phyloP scores from a whole-genome alignment of 1,284 basidiomycete genomes.

The Wallemia mellicola region DNA sequence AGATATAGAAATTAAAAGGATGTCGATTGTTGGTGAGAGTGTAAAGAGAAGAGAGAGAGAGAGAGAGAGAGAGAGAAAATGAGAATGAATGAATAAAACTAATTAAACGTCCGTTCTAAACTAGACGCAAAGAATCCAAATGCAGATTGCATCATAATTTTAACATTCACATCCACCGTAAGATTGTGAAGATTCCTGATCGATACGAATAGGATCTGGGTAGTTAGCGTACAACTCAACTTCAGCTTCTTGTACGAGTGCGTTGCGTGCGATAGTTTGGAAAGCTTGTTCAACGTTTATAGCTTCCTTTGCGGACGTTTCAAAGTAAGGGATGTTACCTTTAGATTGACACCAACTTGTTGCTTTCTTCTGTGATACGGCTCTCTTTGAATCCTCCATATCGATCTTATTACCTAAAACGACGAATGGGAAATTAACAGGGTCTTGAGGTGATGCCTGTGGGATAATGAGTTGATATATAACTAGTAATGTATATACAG shows the following conservation, averaged over 20 bases:
- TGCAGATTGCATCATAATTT: too few relatives aligned
- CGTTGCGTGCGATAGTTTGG: conserved; percentile 97
- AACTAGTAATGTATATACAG: conserved; percentile 4
- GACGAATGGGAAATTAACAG: conserved; percentile 96
- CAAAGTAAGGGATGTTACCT: conserved; percentile 98
- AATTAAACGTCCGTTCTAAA: too few relatives aligned
- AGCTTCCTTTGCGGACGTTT: conserved; percentile 97
- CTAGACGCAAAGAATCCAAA: too few relatives aligned
- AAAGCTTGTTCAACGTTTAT: conserved; percentile 99
- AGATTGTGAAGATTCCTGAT: conserved; percentile 66
- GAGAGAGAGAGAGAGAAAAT: background rate
- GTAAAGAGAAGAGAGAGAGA: background rate
- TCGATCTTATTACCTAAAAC: conserved; percentile 99
- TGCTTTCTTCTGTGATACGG: conserved; percentile 96
- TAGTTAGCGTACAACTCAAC: conserved; percentile 96
- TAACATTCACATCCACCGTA: conserved; percentile 23
- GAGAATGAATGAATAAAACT: too few relatives aligned
- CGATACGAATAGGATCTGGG: conserved; percentile 93
- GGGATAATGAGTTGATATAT: background rate
- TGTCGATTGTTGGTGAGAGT: too few relatives aligned
- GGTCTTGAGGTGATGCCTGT: conserved; percentile 83
- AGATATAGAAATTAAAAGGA: background rate
- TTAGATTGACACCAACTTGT: conserved; percentile 99
- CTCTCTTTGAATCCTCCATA: conserved; percentile 92
- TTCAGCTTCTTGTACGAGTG: conserved; percentile 83